Evolutionary conservation across 192 early-diverging fungal species (phyloP).

Genomic region (Coemansia sp.): DNA sequence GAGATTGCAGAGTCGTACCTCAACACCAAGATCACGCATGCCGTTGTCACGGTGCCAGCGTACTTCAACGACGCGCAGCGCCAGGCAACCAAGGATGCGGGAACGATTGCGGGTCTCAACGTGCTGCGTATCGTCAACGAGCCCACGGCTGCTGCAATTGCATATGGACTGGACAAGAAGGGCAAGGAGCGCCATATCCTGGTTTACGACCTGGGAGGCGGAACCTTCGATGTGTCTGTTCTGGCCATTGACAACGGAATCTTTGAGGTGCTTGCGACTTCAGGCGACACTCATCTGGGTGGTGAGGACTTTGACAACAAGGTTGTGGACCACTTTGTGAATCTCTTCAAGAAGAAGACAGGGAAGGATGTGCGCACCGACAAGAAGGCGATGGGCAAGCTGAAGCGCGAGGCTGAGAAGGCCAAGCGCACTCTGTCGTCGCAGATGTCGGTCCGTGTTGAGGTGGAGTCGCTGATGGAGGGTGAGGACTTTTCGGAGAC

Average conservation of each 20-base stretch:
- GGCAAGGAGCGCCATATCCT: conserved; percentile 88
- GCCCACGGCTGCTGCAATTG: conserved; percentile 91
- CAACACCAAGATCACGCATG: conserved; percentile 83
- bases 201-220: conserved; percentile 97
- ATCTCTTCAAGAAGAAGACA: conserved; percentile 90
- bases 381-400: conserved; percentile 88
- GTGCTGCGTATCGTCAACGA: conserved; percentile 91
- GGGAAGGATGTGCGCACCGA: conserved; percentile 80
- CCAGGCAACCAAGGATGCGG: conserved; percentile 92
- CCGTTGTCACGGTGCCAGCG: conserved; percentile 96
- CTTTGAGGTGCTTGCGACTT: conserved; percentile 93
- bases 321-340: conserved; percentile 89
- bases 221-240: conserved; percentile 98
- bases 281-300: conserved; percentile 96
- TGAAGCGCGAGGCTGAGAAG: conserved; percentile 95
- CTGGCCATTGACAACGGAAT: conserved; percentile 94
- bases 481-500: conserved; percentile 91
- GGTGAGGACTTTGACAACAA: conserved; percentile 99
- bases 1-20: conserved; percentile 88
- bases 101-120: conserved; percentile 79
- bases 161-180: conserved; percentile 94
- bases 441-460: conserved; percentile 87
- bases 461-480: conserved; percentile 89
- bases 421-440: conserved; percentile 96
- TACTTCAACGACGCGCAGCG: conserved; percentile 97